A percentile compares a stretch with the other conserved stretches of the same genome.
These are phyloP conservation scores for Xerophyta viscosa DNA, from an alignment of 106 monocot species.

Conservation along the genomic window DNA sequence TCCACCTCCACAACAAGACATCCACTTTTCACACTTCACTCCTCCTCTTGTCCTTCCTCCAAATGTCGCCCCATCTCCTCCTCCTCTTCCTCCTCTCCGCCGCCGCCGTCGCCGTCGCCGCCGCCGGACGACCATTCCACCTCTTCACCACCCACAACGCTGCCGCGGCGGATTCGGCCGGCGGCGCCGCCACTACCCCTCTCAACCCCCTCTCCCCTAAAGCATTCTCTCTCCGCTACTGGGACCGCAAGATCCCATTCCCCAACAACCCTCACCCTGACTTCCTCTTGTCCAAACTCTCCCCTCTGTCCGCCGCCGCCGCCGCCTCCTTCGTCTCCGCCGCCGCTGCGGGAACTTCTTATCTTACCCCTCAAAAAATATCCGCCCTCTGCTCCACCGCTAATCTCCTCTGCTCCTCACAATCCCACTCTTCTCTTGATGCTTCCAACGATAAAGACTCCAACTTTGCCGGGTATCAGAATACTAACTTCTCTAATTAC, in stretches of 20 bases:
- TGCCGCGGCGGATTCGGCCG: background rate
- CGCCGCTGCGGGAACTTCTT: conserved; percentile 14
- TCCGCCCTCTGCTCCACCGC: conserved; percentile 52
- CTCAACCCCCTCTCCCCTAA: conserved; percentile 53
- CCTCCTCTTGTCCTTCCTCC: conserved; percentile 8
- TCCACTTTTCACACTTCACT: background rate
- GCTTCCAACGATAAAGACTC: conserved; percentile 8
- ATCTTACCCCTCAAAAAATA: conserved; percentile 28
- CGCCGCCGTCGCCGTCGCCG: background rate
- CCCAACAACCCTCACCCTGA: conserved; percentile 33
- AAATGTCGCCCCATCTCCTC: background rate
- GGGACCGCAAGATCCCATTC: conserved; percentile 54
- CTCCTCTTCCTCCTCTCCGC: conserved; percentile 6
- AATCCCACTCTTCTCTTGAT: conserved; percentile 1
- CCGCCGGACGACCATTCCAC: background rate
- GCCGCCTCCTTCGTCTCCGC: conserved; percentile 30
- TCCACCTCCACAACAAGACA: background rate
- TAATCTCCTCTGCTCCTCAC: conserved; percentile 31
- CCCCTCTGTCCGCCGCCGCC: conserved; percentile 55
- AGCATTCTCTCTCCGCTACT: conserved; percentile 70
- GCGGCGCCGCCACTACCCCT: background rate
- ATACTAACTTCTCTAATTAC: conserved; percentile 82
- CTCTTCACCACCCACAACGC: background rate
- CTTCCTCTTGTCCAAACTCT: conserved; percentile 71
- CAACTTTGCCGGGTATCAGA: conserved; percentile 37